Evolutionary conservation across 345 rosid species (phyloP), one percentile per base, ranked within the genome.

Genomic region (Syzygium oleosum): DNA sequence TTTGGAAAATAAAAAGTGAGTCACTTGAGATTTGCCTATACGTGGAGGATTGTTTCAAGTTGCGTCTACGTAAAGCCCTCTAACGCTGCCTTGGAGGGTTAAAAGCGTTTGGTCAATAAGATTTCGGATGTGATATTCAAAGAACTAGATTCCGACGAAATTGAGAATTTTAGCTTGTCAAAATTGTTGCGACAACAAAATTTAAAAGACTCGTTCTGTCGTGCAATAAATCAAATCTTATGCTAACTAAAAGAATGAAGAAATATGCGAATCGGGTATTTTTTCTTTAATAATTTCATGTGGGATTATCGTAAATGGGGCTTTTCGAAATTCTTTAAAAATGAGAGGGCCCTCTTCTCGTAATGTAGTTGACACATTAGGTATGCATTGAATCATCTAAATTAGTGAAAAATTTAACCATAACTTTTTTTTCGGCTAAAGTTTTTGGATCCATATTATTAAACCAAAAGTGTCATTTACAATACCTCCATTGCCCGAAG

Each of bases 401-500:
- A 34, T 34, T 34, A 19, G 7, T 1, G 1, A 34, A 34, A n/a
- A 19, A 34, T 9, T 68, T 68, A 31, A 31, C 0, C 0, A 4
- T 34, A 19, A 3, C 3, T 38, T 34, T 17, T 34, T 34, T 34
- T 31, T 9, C 9, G 21, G 13, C 13, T 73, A 34, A 73, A 34
- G 43, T 34, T 73, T n/a, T 34, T 9, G 6, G 27, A 73, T 38
- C 49, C 38, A 73, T 41, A 34, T 19, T 17, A 15, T 9, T 73
- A 34, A 0, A 38, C 49, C 14, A 4, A 73, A 17, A 73, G 25
- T 19, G 2, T 34, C 49, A 38, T 73, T 0, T 17, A 16, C 19
- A 17, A n/a, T 61, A 8, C 5, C 34, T n/a, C 73, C 38, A 9
- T n/a, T 61, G 73, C 73, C 19, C 73, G 4, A 29, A 15, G 15